A percentile compares a stretch with the other conserved stretches of the same genome.
phyloP scores from a whole-genome alignment of 1,139 yeast genomes.

The Geotrichum restrictum region DNA sequence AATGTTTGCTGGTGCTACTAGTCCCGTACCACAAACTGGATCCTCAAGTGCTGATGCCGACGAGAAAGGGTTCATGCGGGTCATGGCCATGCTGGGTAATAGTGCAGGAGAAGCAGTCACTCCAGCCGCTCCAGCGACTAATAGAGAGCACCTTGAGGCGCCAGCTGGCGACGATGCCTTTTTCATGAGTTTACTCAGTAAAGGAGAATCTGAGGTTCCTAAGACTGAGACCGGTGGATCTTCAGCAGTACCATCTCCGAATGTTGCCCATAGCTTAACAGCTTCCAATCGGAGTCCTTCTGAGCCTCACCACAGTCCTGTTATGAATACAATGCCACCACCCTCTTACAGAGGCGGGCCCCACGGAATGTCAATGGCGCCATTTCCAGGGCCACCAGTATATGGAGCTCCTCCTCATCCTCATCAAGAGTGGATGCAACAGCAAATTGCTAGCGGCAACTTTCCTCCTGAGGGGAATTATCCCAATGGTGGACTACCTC shows the following conservation, averaged over 20 bases:
- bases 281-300: background rate
- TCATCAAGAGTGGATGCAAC: slow-evolving; percentile 4
- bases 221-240: background rate
- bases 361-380: background rate
- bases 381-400: slow-evolving; percentile 7
- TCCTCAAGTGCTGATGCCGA: slow-evolving; percentile 25
- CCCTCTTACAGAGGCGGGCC: background rate
- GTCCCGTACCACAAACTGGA: background rate
- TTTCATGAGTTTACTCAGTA: slow-evolving; percentile 13
- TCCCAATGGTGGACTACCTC: slow-evolving; percentile 5
- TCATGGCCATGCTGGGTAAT: slow-evolving; percentile 35
- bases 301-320: background rate
- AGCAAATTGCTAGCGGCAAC: slow-evolving; percentile 4
- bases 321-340: background rate
- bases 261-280: background rate
- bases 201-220: background rate
- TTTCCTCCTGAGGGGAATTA: slow-evolving; percentile 5
- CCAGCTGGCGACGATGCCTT: slow-evolving; percentile 1
- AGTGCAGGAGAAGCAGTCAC: background rate
- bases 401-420: slow-evolving; percentile 6
- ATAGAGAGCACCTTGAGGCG: background rate
- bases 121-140: background rate
- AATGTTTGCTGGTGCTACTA: background rate
- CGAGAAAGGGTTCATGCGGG: slow-evolving; percentile 35
- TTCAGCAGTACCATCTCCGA: background rate